phyloP scores from a whole-genome alignment of 2,329 filamentous ascomycete species.

The Diaporthe destruens region DNA sequence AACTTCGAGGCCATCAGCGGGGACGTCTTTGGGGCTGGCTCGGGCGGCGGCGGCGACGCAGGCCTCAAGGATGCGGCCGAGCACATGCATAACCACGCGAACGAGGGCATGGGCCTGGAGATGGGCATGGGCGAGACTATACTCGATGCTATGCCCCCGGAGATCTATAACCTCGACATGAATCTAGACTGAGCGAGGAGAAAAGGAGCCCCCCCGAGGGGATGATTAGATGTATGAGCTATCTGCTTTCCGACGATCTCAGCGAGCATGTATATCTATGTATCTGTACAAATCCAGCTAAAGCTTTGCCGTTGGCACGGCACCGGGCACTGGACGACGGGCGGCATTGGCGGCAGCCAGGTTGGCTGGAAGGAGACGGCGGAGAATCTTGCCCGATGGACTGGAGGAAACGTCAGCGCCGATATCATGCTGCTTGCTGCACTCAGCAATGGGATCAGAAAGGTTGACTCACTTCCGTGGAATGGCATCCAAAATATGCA shows the following conservation, averaged over 20 bases:
- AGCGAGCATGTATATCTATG: no score
- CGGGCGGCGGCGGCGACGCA: neutral
- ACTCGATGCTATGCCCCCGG: constrained; percentile 21
- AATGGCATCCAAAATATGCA: constrained; percentile 28
- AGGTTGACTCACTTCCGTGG: constrained; percentile 35
- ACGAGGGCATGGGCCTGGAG: neutral
- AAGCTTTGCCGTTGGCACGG: neutral
- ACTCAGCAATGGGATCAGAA: no score
- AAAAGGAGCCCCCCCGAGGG: no score
- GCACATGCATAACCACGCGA: neutral
- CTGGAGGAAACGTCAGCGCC: constrained; percentile 1
- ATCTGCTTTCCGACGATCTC: no score
- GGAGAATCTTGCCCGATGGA: constrained; percentile 38
- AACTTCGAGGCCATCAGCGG: constrained; percentile 36
- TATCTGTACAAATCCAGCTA: neutral
- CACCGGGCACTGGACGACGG: no score
- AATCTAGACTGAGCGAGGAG: constrained; percentile 22
- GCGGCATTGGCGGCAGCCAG: neutral
- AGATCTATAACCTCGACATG: constrained; percentile 36
- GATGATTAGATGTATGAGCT: no score
- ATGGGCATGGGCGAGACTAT: constrained; percentile 30
- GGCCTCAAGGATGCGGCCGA: neutral
- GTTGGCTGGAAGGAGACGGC: constrained; percentile 35
- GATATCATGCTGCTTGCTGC: no score
- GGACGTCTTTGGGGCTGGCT: neutral